These are phyloP conservation scores for Candida pini DNA, from an alignment of 805 yeast species.

Conservation along the genomic window DNA sequence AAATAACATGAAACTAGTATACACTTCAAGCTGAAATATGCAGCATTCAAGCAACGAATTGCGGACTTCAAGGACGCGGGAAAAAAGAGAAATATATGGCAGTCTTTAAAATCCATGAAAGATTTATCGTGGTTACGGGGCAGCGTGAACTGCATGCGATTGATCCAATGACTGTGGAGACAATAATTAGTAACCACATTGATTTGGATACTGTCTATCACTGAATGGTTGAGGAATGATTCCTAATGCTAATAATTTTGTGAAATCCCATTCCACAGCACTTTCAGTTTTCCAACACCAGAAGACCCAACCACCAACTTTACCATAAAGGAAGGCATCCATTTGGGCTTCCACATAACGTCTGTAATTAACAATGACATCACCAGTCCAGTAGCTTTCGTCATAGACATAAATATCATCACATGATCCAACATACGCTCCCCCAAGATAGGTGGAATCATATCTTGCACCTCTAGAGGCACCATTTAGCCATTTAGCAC, in stretches of 20 bases:
- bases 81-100: no score
- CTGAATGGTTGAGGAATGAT: constrained; percentile 76
- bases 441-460: constrained; percentile 48
- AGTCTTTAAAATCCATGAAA: no score
- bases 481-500: constrained; percentile 86
- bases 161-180: no score
- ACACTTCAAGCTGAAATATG: no score
- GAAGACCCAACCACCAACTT: constrained; percentile 80
- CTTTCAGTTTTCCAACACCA: constrained; percentile 92
- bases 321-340: constrained; percentile 55
- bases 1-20: no score
- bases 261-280: constrained; percentile 82
- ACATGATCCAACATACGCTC: constrained; percentile 57
- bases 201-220: constrained; percentile 25
- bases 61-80: no score
- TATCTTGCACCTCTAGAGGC: constrained; percentile 78
- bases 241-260: constrained; percentile 47
- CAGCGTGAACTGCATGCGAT: no score
- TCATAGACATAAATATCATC: constrained; percentile 38
- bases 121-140: no score
- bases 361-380: constrained; percentile 54
- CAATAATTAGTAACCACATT: constrained; percentile 23
- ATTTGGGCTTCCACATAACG: constrained; percentile 82
- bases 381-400: constrained; percentile 49
- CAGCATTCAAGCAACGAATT: no score